Conservation (phyloP, 1,284 basidiomycete species). For the Boletus sp. region DNA sequence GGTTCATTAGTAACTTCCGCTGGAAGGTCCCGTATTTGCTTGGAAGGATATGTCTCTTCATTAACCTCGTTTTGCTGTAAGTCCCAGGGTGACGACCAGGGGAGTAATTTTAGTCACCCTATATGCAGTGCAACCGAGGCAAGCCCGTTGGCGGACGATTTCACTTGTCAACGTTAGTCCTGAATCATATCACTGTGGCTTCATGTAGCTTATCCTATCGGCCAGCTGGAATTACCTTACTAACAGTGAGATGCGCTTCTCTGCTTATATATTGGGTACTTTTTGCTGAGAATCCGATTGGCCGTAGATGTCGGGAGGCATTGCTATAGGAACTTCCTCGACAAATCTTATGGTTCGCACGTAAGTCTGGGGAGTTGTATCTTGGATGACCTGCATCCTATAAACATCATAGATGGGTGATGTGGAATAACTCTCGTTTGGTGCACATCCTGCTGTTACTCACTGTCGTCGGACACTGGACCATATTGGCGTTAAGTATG, state of each 20-base stretch:
- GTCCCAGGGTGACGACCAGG: background rate
- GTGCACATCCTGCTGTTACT: constrained; percentile 16
- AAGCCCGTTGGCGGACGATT: background rate
- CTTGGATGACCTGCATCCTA: background rate
- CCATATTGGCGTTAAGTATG: constrained; percentile 16
- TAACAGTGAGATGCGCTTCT: constrained; percentile 7
- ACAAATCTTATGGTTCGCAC: constrained; percentile 31
- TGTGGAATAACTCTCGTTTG: constrained; percentile 20
- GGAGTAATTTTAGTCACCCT: background rate
- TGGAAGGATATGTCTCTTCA: constrained; percentile 18
- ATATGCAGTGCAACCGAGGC: constrained; percentile 7
- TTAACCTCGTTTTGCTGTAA: constrained; percentile 15
- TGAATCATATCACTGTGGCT: background rate
- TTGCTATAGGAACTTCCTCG: constrained; percentile 18
- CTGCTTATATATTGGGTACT: background rate
- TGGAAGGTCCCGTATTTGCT: constrained; percentile 20
- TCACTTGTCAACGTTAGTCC: constrained; percentile 20
- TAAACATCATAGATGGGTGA: constrained; percentile 22
- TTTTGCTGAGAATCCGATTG: background rate
- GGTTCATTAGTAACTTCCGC: background rate
- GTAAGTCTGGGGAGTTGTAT: constrained; percentile 13
- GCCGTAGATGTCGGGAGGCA: constrained; percentile 3
- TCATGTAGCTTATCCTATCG: background rate
- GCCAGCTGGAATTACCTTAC: constrained; percentile 2
- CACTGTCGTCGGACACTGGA: constrained; percentile 22